A percentile compares a stretch with the other conserved stretches of the same genome.
Conservation (phyloP, 345 rosid genomes). For the Aethionema arabicum region DNA sequence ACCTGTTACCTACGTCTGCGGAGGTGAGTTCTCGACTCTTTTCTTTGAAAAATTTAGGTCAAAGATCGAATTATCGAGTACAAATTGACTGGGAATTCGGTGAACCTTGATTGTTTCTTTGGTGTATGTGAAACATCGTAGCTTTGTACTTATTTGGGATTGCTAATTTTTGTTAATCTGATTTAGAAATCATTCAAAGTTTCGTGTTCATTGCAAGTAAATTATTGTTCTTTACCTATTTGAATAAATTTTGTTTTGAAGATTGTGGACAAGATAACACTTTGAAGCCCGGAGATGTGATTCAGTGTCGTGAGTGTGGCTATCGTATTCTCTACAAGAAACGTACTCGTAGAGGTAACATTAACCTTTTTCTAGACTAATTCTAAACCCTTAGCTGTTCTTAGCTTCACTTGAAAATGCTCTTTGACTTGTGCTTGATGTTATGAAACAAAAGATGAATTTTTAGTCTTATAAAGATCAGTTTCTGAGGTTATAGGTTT, state of each 20-base stretch:
- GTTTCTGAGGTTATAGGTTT: neutral
- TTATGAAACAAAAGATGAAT: neutral
- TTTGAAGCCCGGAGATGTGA: conserved; percentile 75
- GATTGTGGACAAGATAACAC: conserved; percentile 88
- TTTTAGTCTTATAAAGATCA: neutral
- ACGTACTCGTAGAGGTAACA: conserved; percentile 83
- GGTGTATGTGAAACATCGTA: too few relatives aligned
- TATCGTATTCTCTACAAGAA: conserved; percentile 91
- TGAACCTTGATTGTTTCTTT: neutral
- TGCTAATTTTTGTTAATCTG: too few relatives aligned
- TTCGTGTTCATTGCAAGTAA: too few relatives aligned
- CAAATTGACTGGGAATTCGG: neutral
- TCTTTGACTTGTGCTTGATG: conserved; percentile 14
- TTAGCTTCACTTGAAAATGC: conserved; percentile 2
- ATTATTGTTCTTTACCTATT: neutral
- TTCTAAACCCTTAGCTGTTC: neutral
- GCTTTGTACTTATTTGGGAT: too few relatives aligned
- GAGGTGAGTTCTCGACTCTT: conserved; percentile 45
- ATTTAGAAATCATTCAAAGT: too few relatives aligned
- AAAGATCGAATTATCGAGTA: too few relatives aligned
- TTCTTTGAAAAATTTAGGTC: conserved; percentile 1
- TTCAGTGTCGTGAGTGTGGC: conserved; percentile 95
- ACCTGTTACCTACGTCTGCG: conserved; percentile 84
- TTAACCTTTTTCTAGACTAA: neutral
- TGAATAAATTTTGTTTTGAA: conserved; percentile 13